phyloP scores from a whole-genome alignment of 768 basidiomycete species.

The Kondoa subrosea region DNA sequence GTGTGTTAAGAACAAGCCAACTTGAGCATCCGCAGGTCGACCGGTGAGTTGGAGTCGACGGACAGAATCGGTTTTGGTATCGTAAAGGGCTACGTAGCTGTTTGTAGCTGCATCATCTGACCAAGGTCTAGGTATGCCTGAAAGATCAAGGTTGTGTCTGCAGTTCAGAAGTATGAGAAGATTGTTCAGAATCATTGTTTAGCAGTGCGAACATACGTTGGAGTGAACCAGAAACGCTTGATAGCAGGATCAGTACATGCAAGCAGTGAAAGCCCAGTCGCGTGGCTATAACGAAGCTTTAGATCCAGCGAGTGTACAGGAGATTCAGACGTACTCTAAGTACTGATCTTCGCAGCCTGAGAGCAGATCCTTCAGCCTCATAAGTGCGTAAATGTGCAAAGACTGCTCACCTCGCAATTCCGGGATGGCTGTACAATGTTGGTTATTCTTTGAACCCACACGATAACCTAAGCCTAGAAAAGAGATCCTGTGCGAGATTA shows the following conservation, averaged over 20 bases:
- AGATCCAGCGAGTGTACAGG: background rate
- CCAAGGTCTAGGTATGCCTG: background rate
- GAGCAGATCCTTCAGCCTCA: too few species aligned
- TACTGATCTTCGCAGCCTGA: background rate
- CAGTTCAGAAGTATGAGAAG: background rate
- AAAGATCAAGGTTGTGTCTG: background rate
- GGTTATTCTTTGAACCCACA: background rate
- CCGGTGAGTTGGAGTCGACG: background rate
- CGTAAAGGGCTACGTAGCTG: background rate
- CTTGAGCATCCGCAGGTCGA: background rate
- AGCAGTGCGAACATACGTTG: too few species aligned
- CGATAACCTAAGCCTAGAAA: background rate
- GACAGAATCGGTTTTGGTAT: background rate
- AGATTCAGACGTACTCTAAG: background rate
- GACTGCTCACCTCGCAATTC: too few species aligned
- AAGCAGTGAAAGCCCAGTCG: background rate
- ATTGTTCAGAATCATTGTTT: too few species aligned
- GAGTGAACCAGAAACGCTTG: too few species aligned
- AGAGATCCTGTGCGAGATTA: background rate
- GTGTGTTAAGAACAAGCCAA: background rate
- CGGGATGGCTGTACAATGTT: background rate
- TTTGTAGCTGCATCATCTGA: background rate
- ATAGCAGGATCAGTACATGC: too few species aligned
- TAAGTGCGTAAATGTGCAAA: too few species aligned
- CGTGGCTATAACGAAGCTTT: background rate